Evolutionary conservation across 352 stramenopile genomes (phyloP).

Genomic region (Phytopythium kandeliae): DNA sequence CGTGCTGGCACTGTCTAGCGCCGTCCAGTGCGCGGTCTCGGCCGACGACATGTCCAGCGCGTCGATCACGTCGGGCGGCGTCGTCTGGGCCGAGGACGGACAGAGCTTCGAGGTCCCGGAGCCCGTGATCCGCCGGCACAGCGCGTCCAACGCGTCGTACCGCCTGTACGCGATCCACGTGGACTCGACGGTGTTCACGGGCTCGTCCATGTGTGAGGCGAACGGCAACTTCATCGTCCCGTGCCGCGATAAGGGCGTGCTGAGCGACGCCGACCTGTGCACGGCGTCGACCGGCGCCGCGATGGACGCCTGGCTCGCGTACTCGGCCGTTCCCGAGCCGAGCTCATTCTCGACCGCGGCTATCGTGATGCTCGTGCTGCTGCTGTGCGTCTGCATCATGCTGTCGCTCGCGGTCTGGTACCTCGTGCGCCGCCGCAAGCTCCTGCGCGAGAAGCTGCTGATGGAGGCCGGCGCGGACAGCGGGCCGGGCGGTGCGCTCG

Average conservation of each 20-base stretch:
- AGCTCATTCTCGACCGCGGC: slow-evolving; percentile 50
- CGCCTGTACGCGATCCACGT: slow-evolving; percentile 64
- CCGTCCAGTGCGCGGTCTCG: slow-evolving; percentile 40
- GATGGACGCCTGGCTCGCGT: slow-evolving; percentile 57
- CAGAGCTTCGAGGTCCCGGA: slow-evolving; percentile 37
- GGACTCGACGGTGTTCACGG: slow-evolving; percentile 30
- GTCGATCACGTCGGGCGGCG: slow-evolving; percentile 16
- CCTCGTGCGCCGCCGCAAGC: slow-evolving; percentile 36
- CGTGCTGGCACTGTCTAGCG: slow-evolving; percentile 14
- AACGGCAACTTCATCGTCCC: slow-evolving; percentile 60
- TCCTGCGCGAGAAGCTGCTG: slow-evolving; percentile 13
- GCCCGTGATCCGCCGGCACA: slow-evolving; percentile 51
- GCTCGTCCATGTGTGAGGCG: slow-evolving; percentile 36
- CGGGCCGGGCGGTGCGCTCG: slow-evolving; percentile 4
- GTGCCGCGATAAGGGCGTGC: slow-evolving; percentile 37
- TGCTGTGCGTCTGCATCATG: slow-evolving; percentile 28
- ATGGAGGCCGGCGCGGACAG: slow-evolving; percentile 1
- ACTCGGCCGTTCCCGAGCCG: slow-evolving; percentile 22
- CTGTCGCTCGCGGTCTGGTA: slow-evolving; percentile 40
- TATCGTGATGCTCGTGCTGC: slow-evolving; percentile 37
- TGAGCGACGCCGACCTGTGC: slow-evolving; percentile 43
- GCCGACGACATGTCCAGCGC: slow-evolving; percentile 25
- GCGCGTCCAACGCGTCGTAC: slow-evolving; percentile 8
- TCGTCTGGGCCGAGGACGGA: slow-evolving; percentile 63
- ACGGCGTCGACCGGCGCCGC: slow-evolving; percentile 18